Evolutionary conservation across 2,329 filamentous ascomycete species (phyloP).

Genomic region (Zalaria obscura): DNA sequence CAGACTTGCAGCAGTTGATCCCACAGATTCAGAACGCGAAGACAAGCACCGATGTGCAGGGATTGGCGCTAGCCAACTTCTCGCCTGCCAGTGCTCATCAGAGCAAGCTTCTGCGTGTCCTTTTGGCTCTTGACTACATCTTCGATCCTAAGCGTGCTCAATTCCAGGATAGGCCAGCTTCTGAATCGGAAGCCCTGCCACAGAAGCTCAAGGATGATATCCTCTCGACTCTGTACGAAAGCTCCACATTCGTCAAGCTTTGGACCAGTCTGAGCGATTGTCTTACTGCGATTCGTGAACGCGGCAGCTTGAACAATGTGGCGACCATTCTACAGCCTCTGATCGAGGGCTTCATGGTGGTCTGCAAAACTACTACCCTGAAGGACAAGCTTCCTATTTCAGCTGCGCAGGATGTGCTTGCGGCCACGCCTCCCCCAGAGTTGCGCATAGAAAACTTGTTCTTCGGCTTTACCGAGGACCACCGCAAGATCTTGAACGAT

Average conservation of each 20-base stretch:
- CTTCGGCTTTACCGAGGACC: constrained; percentile 95
- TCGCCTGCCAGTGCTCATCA: constrained; percentile 93
- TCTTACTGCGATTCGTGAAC: constrained; percentile 72
- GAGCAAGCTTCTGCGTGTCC: constrained; percentile 80
- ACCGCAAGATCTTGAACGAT: constrained; percentile 94
- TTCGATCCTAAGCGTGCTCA: constrained; percentile 69
- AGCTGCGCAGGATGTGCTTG: constrained; percentile 47
- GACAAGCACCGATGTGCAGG: constrained; percentile 88
- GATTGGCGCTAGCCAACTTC: constrained; percentile 85
- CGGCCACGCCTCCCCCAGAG: constrained; percentile 65
- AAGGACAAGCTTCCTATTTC: constrained; percentile 44
- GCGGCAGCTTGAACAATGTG: constrained; percentile 92
- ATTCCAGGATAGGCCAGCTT: constrained; percentile 30
- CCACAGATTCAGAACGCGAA: constrained; percentile 76
- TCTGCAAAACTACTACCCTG: constrained; percentile 91
- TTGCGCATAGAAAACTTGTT: constrained; percentile 77
- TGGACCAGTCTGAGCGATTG: constrained; percentile 90
- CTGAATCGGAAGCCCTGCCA: constrained; percentile 34
- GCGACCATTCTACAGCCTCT: constrained; percentile 88
- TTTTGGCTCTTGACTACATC: constrained; percentile 89
- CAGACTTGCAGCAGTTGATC: constrained; percentile 71
- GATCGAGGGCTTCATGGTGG: constrained; percentile 95
- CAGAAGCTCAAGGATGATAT: constrained; percentile 66
- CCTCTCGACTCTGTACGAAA: constrained; percentile 77
- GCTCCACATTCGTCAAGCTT: constrained; percentile 73